Percentiles rank a stretch among this genome's conserved stretches.
phyloP scores from a whole-genome alignment of 352 stramenopile species.

The Nothophytophthora sp. region DNA sequence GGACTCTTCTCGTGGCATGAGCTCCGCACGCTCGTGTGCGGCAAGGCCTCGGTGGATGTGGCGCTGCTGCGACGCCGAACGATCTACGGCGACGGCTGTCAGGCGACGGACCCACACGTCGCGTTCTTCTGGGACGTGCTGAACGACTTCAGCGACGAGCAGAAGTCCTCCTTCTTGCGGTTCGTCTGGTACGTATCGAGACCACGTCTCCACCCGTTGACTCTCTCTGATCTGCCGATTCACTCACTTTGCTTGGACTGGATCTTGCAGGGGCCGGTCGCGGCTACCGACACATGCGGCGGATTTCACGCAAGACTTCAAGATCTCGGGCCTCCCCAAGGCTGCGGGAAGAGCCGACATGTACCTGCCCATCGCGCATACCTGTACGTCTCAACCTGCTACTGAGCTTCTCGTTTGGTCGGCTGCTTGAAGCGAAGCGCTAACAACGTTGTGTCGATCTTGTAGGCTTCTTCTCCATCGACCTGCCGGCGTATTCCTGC shows the following conservation, averaged over 20 bases:
- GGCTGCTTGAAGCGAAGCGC: no score
- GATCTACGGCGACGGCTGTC: conserved; percentile 91
- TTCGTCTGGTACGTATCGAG: conserved; percentile 88
- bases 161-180: conserved; percentile 90
- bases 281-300: conserved; percentile 87
- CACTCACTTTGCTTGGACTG: conserved; percentile 8
- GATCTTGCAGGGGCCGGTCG: conserved; percentile 62
- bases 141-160: conserved; percentile 82
- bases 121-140: conserved; percentile 92
- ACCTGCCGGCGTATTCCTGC: conserved; percentile 75
- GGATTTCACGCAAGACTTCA: conserved; percentile 91
- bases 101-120: conserved; percentile 86
- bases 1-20: conserved; percentile 90
- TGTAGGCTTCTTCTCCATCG: conserved; percentile 88
- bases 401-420: no score
- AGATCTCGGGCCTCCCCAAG: conserved; percentile 86
- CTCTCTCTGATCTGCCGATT: neutral
- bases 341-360: conserved; percentile 69
- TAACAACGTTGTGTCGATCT: no score
- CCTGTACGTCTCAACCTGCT: no score
- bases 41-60: conserved; percentile 89
- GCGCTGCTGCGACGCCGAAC: conserved; percentile 82
- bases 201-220: no score
- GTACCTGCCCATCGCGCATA: conserved; percentile 88
- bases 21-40: conserved; percentile 88